These are phyloP conservation scores for Aureobasidium lini DNA, from an alignment of 2,329 filamentous ascomycete genomes.

Conservation along the genomic window DNA sequence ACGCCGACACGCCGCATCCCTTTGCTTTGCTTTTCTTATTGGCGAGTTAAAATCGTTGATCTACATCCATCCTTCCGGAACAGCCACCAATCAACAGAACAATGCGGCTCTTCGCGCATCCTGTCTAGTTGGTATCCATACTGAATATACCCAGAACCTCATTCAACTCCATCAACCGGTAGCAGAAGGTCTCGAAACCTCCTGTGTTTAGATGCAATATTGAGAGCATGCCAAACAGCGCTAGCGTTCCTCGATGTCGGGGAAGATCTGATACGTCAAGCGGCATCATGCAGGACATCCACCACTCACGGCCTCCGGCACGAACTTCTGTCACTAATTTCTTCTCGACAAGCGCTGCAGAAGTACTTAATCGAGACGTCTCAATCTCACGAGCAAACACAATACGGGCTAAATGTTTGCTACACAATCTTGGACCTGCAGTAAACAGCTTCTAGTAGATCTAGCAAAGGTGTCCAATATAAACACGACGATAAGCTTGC, in stretches of 20 bases:
- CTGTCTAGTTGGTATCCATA: neutral
- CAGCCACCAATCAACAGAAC: neutral
- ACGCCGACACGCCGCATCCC: neutral
- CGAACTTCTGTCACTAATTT: neutral
- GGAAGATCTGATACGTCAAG: conserved; percentile 8
- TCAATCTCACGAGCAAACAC: neutral
- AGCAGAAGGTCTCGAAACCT: neutral
- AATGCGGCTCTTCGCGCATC: neutral
- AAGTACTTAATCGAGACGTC: neutral
- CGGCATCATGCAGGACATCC: conserved; percentile 7
- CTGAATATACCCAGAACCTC: too few relatives aligned
- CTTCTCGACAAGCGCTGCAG: neutral
- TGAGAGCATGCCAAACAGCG: conserved; percentile 6
- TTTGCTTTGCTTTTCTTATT: conserved; percentile 1
- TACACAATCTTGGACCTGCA: neutral
- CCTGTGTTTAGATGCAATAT: neutral
- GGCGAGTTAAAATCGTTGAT: conserved; percentile 1
- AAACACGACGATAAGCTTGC: neutral
- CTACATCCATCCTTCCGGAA: neutral
- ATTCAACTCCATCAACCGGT: too few relatives aligned
- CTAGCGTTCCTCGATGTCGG: conserved; percentile 6
- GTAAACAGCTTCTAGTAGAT: neutral
- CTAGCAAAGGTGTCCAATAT: neutral
- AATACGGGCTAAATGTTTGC: neutral
- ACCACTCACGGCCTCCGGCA: neutral